These are phyloP conservation scores for Camellia granthamiana DNA, from an alignment of 148 eudicot species.

Conservation along the genomic window DNA sequence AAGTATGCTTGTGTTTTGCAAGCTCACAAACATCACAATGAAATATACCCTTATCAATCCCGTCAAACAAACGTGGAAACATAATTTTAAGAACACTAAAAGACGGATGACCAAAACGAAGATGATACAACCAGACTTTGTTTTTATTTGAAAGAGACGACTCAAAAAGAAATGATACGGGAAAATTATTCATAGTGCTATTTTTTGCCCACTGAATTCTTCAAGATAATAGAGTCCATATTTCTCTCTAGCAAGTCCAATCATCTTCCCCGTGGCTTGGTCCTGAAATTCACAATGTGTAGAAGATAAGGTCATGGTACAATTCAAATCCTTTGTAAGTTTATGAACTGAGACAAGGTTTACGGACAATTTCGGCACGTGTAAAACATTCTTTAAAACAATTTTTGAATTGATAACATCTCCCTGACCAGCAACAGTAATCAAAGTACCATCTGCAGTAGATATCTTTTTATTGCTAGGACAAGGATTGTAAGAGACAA, in stretches of 20 bases:
- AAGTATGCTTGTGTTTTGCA: constrained; percentile 18
- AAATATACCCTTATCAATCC: not conserved
- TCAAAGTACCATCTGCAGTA: constrained; percentile 3
- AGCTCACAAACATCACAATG: constrained; percentile 12
- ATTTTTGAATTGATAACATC: not conserved
- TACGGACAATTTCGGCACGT: not conserved
- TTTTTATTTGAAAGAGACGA: not conserved
- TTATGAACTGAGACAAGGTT: not conserved
- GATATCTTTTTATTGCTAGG: constrained; percentile 11
- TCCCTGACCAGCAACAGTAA: not conserved
- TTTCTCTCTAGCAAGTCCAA: constrained; percentile 3
- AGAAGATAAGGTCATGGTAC: not conserved
- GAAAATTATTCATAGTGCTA: not conserved
- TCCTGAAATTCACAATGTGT: not conserved
- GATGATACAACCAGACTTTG: not conserved
- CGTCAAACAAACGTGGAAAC: not conserved
- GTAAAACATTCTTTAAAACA: not conserved
- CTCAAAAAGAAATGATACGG: not conserved
- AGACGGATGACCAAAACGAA: not conserved
- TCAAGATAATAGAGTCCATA: not conserved
- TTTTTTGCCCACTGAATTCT: not conserved
- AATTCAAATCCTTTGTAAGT: not conserved
- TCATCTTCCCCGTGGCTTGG: constrained; percentile 6
- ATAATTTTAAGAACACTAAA: not conserved
- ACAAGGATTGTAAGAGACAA: not conserved